Percentiles rank a stretch among this genome's conserved stretches.
phyloP scores from a whole-genome alignment of 176 grass and related monocot species.

The Rhynchospora breviuscula region DNA sequence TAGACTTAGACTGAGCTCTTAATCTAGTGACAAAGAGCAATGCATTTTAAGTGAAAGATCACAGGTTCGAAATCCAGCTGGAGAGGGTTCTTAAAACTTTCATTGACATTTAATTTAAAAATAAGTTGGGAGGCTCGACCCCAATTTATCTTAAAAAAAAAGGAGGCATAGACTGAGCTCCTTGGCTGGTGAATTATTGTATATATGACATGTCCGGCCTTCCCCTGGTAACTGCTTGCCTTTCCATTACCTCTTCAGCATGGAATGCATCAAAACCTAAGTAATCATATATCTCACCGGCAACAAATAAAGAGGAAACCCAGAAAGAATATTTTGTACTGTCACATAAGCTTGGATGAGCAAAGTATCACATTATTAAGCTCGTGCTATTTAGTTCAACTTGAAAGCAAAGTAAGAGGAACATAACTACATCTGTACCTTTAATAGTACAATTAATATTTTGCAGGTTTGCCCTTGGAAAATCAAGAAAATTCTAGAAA shows the following conservation, averaged over 20 bases:
- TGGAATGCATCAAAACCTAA: constrained; percentile 96
- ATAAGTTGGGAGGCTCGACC: no score
- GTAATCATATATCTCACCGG: neutral
- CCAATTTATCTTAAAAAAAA: no score
- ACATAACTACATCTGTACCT: neutral
- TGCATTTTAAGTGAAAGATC: no score
- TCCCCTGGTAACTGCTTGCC: constrained; percentile 76
- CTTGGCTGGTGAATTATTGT: constrained; percentile 93
- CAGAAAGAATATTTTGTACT: neutral
- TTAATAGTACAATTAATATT: neutral
- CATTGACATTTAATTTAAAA: no score
- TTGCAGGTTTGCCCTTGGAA: neutral
- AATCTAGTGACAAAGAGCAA: no score
- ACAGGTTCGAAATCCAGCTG: no score
- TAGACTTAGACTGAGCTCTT: no score
- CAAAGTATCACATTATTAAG: neutral
- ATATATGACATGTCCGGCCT: constrained; percentile 89
- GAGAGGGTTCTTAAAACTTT: no score
- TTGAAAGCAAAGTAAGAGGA: neutral
- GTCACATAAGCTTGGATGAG: neutral
- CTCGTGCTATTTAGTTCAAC: neutral
- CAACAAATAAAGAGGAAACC: neutral
- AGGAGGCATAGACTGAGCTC: no score
- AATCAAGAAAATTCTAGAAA: neutral
- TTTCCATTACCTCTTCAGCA: constrained; percentile 99